A percentile compares a stretch with the other conserved stretches of the same genome.
phyloP scores from a whole-genome alignment of 2,329 filamentous ascomycete species.

The Dryadomyces quercivorus region DNA sequence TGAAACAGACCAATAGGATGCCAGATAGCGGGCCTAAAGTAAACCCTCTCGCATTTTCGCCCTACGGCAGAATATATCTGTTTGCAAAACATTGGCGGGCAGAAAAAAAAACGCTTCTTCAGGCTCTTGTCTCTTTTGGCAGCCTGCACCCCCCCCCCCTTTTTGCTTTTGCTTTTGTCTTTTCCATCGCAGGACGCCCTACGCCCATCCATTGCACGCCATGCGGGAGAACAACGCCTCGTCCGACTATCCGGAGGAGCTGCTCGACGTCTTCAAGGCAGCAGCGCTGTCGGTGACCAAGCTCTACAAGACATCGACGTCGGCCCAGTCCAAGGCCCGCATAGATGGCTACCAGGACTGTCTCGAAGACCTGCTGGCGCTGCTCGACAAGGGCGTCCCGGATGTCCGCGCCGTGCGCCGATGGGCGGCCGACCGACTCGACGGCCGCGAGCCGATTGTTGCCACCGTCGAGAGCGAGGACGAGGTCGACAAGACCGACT shows the following conservation, averaged over 20 bases:
- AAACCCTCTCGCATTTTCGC: background rate
- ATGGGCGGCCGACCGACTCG: conserved; percentile 58
- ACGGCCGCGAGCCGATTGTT: conserved; percentile 44
- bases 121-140: background rate
- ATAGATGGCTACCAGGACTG: conserved; percentile 87
- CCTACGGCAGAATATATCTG: background rate
- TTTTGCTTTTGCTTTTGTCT: background rate
- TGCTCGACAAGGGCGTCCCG: conserved; percentile 71
- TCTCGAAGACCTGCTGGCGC: conserved; percentile 75
- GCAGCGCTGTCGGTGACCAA: conserved; percentile 92
- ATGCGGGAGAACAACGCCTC: background rate
- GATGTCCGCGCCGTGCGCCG: conserved; percentile 54
- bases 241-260: conserved; percentile 37
- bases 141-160: background rate
- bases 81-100: background rate
- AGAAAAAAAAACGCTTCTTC: background rate
- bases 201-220: background rate
- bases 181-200: background rate
- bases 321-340: conserved; percentile 63
- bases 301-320: conserved; percentile 83
- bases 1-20: background rate
- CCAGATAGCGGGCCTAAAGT: background rate
- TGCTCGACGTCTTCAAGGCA: conserved; percentile 82
- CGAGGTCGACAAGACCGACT: conserved; percentile 51
- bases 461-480: conserved; percentile 39